Conservation (phyloP, 768 basidiomycete genomes). For the Porphyrellus cyaneotinctus region DNA sequence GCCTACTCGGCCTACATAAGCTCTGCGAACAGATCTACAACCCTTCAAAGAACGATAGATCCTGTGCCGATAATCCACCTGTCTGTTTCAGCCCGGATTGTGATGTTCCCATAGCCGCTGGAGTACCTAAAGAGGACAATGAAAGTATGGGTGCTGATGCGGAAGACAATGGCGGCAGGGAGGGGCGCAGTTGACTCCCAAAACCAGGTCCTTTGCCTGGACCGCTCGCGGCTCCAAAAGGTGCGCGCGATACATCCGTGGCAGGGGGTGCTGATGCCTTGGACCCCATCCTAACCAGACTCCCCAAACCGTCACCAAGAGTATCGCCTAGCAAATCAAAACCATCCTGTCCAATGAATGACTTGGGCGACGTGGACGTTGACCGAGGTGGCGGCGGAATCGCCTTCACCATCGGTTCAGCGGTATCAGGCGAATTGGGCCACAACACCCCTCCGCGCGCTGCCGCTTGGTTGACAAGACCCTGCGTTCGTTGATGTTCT, state of each 20-base stretch:
- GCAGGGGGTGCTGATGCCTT: background rate
- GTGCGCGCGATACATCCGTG: background rate
- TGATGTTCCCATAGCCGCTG: constrained; percentile 7
- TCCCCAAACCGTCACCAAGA: background rate
- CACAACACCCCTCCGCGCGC: constrained; percentile 39
- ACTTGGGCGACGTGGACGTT: constrained; percentile 3
- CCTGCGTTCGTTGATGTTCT: constrained; percentile 55
- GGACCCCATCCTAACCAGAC: background rate
- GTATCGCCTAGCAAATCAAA: constrained; percentile 18
- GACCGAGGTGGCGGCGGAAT: constrained; percentile 29
- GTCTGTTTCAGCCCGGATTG: constrained; percentile 23
- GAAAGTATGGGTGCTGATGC: constrained; percentile 18
- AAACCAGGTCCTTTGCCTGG: constrained; percentile 3
- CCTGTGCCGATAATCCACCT: constrained; percentile 76
- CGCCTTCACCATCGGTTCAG: constrained; percentile 25
- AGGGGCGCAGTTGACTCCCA: constrained; percentile 13
- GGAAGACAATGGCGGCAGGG: constrained; percentile 13
- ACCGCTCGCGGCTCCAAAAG: constrained; percentile 1
- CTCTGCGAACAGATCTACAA: constrained; percentile 44
- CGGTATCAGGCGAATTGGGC: constrained; percentile 29
- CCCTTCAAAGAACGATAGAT: constrained; percentile 85
- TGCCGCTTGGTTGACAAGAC: constrained; percentile 54
- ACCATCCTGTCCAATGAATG: background rate
- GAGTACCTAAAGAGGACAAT: constrained; percentile 9
- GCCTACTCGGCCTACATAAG: no score